Evolutionary conservation across 2,329 filamentous ascomycete species (phyloP).

Genomic region (Scopulariopsis brevicaulis): DNA sequence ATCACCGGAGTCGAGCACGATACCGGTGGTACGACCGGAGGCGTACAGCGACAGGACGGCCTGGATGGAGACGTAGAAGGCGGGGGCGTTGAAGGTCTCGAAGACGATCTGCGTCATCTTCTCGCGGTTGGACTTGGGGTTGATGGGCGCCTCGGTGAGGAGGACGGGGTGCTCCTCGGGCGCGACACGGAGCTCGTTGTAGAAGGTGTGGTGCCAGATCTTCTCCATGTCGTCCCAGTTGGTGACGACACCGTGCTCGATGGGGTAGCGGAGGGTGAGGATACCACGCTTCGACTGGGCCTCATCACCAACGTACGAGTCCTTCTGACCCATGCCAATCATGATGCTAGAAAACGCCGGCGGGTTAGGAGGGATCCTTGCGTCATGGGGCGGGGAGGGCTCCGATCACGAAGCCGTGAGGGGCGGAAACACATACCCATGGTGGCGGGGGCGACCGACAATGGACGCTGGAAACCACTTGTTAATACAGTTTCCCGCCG

Average conservation of each 20-base stretch:
- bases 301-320: slow-evolving; percentile 99
- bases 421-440: slow-evolving; percentile 67
- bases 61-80: slow-evolving; percentile 99
- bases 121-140: slow-evolving; percentile 99
- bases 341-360: slow-evolving; percentile 66
- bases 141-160: slow-evolving; percentile 98
- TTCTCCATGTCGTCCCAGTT: slow-evolving; percentile 99
- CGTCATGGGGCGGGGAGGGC: neutral
- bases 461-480: slow-evolving; percentile 67
- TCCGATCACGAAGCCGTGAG: neutral
- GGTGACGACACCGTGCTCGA: slow-evolving; percentile 99
- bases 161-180: slow-evolving; percentile 99
- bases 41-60: slow-evolving; percentile 98
- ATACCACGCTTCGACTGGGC: slow-evolving; percentile 99
- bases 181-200: slow-evolving; percentile 99
- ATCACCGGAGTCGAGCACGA: slow-evolving; percentile 99
- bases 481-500: neutral
- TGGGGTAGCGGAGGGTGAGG: slow-evolving; percentile 97
- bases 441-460: slow-evolving; percentile 98
- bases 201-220: slow-evolving; percentile 99
- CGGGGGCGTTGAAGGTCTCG: slow-evolving; percentile 99
- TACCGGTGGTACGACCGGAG: slow-evolving; percentile 99
- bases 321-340: slow-evolving; percentile 99
- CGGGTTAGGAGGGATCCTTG: neutral
- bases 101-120: slow-evolving; percentile 99